Conservation (phyloP, 1,139 yeast genomes). For the Yamadazyma sp. region DNA sequence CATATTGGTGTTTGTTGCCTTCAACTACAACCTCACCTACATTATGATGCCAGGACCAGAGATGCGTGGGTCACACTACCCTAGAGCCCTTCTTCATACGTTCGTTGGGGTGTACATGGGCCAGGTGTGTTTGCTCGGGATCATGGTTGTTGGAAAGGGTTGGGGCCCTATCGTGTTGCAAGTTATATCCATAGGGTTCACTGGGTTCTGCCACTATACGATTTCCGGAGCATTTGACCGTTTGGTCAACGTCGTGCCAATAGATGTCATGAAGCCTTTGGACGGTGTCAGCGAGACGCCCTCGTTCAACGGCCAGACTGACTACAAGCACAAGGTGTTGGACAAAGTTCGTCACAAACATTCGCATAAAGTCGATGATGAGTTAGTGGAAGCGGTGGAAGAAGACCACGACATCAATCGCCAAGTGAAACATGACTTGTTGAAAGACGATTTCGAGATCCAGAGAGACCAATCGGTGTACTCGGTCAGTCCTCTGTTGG, state of each 20-base stretch:
- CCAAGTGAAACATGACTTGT: conserved; percentile 24
- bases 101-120: conserved; percentile 87
- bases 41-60: conserved; percentile 63
- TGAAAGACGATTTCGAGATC: conserved; percentile 18
- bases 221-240: conserved; percentile 63
- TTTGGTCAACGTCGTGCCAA: conserved; percentile 58
- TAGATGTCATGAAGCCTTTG: conserved; percentile 67
- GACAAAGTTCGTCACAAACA: conserved; percentile 13
- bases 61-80: conserved; percentile 81
- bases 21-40: conserved; percentile 75
- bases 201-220: conserved; percentile 64
- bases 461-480: conserved; percentile 14
- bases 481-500: conserved; percentile 45
- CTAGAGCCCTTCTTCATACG: conserved; percentile 84
- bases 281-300: conserved; percentile 70
- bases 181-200: conserved; percentile 60
- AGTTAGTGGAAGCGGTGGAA: conserved; percentile 16
- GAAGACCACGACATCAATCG: conserved; percentile 17
- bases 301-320: conserved; percentile 44
- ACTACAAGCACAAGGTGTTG: conserved; percentile 35
- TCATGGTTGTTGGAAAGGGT: conserved; percentile 86
- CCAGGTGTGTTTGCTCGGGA: conserved; percentile 79
- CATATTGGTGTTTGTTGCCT: conserved; percentile 72
- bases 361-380: conserved; percentile 18
- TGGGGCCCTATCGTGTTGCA: conserved; percentile 92